Base-by-base conservation (phyloP, 2,329 filamentous ascomycete genomes). In the Basipetospora sp. region DNA sequence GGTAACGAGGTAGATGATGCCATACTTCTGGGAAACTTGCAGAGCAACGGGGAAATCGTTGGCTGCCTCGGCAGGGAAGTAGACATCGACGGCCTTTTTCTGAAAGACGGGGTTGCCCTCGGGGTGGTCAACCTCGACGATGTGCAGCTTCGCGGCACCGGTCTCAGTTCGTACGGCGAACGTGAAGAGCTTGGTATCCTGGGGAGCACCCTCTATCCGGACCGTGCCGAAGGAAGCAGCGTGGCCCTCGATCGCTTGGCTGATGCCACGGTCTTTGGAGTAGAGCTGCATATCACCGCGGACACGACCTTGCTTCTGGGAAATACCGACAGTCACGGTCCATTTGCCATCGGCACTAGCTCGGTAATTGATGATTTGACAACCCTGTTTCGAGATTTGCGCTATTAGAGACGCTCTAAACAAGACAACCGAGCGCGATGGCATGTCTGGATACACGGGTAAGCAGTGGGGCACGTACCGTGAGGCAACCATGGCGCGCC, bases 331-430 rank as follows among this genome's bases (percentile, higher is more conserved):
- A 40, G 94, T 79, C 20, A 92, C 87, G 78, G 93, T 93, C 90
- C 90, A 98, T 63, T 94, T 94, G 57, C 86, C 85, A 47, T 98
- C 88, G 46, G 79, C 76, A 59, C 88, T 94, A 50, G 92, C 83
- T 49, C 88, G 85, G 65, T 98, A 98, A 67, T 96, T 98, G 74
- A 98, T 98, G 60, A 98, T 98, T 74, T 98, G 90, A 62, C 85
- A 92, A 47, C 80, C 81, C 84, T 92, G 11, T 25, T 6, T 25
- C 6, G 22, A 51, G 10, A 11, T 10, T 4, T n/a, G n/a, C n/a
- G n/a, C n/a, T 30, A 43, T 49, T 42, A 52, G 49, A 44, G 25
- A 20, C 31, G 19, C 11, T 33, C 18, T 3, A 13, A 16, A 39
- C 11, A 28, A 15, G 16, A 13, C n/a, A 11, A 17, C n/a, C n/a